Evolutionary conservation across 176 grass and related monocot species (phyloP).

Genomic region (Ensete glaucum): DNA sequence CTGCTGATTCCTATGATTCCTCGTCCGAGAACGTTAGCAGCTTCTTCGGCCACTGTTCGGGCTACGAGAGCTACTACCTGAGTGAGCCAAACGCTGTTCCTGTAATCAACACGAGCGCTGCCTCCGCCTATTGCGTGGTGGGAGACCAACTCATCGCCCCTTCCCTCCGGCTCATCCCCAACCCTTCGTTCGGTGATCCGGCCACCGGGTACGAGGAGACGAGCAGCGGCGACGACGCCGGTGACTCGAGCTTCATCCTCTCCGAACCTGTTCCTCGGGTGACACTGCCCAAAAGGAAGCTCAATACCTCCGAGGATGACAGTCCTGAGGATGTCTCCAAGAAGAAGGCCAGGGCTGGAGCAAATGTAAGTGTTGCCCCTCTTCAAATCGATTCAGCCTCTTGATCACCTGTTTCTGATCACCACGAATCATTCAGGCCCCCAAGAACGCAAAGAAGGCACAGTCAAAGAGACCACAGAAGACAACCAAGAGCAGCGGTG

Average conservation of each 20-base stretch:
- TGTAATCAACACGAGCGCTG: conserved; percentile 39
- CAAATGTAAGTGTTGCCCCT: conserved; percentile 7
- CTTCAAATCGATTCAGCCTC: not conserved
- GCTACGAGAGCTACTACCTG: conserved; percentile 43
- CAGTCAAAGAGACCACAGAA: conserved; percentile 33
- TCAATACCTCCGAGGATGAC: not conserved
- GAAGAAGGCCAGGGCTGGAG: conserved; percentile 31
- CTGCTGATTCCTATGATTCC: conserved; percentile 38
- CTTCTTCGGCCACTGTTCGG: conserved; percentile 10
- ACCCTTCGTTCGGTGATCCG: conserved; percentile 15
- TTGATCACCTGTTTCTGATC: not conserved
- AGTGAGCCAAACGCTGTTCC: conserved; percentile 33
- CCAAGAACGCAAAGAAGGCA: conserved; percentile 44
- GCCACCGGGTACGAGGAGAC: conserved; percentile 41
- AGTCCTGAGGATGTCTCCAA: conserved; percentile 11
- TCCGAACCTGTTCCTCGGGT: not conserved
- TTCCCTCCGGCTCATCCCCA: conserved; percentile 33
- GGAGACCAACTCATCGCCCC: conserved; percentile 34
- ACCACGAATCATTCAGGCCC: conserved; percentile 18
- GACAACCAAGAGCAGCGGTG: conserved; percentile 32
- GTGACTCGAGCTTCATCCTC: not conserved
- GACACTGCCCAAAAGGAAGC: conserved; percentile 39
- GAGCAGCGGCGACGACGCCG: conserved; percentile 18
- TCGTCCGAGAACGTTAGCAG: conserved; percentile 23
- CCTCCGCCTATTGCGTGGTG: conserved; percentile 35